Base-by-base conservation (phyloP, 2,329 filamentous ascomycete species). In the Beauveria asiatica region DNA sequence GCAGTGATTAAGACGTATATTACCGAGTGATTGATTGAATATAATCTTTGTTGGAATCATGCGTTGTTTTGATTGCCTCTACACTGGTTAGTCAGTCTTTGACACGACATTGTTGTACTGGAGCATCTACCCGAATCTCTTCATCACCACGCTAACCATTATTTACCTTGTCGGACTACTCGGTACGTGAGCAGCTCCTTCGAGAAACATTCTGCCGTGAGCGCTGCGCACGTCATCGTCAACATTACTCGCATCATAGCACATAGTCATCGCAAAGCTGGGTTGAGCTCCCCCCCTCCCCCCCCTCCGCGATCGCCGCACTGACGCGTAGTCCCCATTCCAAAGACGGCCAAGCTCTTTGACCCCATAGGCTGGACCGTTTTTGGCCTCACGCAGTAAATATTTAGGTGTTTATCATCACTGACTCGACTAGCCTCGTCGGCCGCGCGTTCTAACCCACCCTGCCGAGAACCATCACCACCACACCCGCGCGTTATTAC, bases 371-470 rank as follows among this genome's bases (percentile, higher is more conserved):
- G 84, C n/a, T 68, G 68, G 11, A 70, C 69, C 0, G 69, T 69
- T 17, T 73, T 70, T 57, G 64, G 63, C 13, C 70, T 73, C 16
- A 72, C 69, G 63, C 69, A 73, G 53, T 70, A n/a, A n/a, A n/a
- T n/a, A n/a, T n/a, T n/a, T n/a, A 73, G 52, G 67, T 87, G 23
- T 83, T 87, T 66, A 82, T 84, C 66, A 82, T 84, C 60, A 81
- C 84, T 37, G 85, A 88, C 65, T 83, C 82, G 1, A 83, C 83
- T 10, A 78, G 76, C 46, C 73, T 87, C 33, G 75, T 82, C 64
- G 84, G 86, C 68, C 80, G 85, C 65, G 84, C 82, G 25, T 74
- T 87, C 49, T 76, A 85, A 65, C 80, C 82, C 4, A 78, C 80
- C 37, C 78, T 85, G 2, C 84, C 84, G 1, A 83, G 83, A 65